Evolutionary conservation across 768 basidiomycete genomes (phyloP), one percentile per base, ranked within the genome.

Genomic region (Podaxis pistillaris): DNA sequence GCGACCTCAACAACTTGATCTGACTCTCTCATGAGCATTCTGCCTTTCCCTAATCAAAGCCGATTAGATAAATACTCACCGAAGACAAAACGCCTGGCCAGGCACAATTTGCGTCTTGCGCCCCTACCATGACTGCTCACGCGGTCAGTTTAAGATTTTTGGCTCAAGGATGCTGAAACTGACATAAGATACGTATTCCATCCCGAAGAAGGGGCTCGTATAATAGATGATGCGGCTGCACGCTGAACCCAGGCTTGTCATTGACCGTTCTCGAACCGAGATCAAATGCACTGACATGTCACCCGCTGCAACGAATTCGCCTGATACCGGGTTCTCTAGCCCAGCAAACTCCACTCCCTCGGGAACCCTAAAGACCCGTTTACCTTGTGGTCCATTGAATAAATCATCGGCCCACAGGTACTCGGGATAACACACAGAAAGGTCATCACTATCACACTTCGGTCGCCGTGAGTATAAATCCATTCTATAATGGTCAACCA

Each of bases 121-220:
- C 67, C 5, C 74, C 74, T 37, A 75, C 62, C 41, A 70, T 73
- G 59, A 74, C 74, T 75, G 44, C 26, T 13, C 40, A 33, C 1
- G 8, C 38, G 28, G 46, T 44, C 47, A 51, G 2, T 17, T 26
- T 2, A 38, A 19, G 13, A 15, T 15, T 11, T 44, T n/a, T 2
- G 24, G 4, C 12, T 7, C 15, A 36, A 26, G 11, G 8, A 47
- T 30, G n/a, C 26, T 7, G 24, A 65, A 9, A 56, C 73, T 44
- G 41, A 75, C 74, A 69, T 47, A 74, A 24, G 44, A 74, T 30
- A n/a, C 72, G 66, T 49, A 75, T 71, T 5, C 74, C 71, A 46
- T 70, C 69, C 1, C 61, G 19, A 15, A 73, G 68, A 28, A 75
- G 64, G 1, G 71, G 72, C 26, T 52, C 60, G 50, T 71, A 72